Percentiles rank a stretch among this genome's conserved stretches.
Evolutionary conservation across 306 rosid genomes (phyloP).

Genomic region (Fragaria iinumae): DNA sequence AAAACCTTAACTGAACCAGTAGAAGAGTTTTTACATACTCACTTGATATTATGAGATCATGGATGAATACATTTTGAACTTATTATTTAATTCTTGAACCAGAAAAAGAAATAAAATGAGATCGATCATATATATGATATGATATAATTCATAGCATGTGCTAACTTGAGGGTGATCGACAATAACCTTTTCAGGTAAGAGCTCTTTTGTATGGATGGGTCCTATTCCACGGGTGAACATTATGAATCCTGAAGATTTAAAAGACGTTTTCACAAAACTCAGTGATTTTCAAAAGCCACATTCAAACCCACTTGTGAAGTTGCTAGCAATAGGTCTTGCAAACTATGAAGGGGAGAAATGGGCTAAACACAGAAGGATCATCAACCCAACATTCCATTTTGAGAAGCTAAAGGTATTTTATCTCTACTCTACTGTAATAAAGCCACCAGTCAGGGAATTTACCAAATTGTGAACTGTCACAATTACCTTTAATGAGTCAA

Average conservation of each 20-base stretch:
- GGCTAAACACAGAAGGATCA: constrained; percentile 52
- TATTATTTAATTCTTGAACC: too few species aligned
- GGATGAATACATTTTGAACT: too few species aligned
- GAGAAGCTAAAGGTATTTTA: constrained; percentile 51
- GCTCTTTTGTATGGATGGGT: constrained; percentile 53
- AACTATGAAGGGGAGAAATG: constrained; percentile 49
- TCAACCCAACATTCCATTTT: constrained; percentile 49
- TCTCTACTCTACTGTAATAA: too few species aligned
- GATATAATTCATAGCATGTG: too few species aligned
- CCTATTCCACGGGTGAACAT: constrained; percentile 44
- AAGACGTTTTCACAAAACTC: constrained; percentile 36
- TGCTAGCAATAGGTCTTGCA: constrained; percentile 33
- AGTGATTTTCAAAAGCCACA: constrained; percentile 35
- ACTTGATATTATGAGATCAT: too few species aligned
- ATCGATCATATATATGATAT: too few species aligned
- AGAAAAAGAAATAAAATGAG: too few species aligned
- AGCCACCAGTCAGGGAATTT: too few species aligned
- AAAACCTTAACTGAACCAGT: too few species aligned
- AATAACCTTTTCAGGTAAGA: constrained; percentile 36
- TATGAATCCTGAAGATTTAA: constrained; percentile 48
- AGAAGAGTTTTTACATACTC: too few species aligned
- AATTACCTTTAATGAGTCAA: too few species aligned
- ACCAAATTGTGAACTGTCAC: too few species aligned
- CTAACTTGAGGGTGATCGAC: background rate
- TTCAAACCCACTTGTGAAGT: constrained; percentile 22